A percentile compares a stretch with the other conserved stretches of the same genome.
These are phyloP conservation scores for Apophysomyces trapeziformis DNA, from an alignment of 371 early-diverging fungal genomes.

Conservation along the genomic window DNA sequence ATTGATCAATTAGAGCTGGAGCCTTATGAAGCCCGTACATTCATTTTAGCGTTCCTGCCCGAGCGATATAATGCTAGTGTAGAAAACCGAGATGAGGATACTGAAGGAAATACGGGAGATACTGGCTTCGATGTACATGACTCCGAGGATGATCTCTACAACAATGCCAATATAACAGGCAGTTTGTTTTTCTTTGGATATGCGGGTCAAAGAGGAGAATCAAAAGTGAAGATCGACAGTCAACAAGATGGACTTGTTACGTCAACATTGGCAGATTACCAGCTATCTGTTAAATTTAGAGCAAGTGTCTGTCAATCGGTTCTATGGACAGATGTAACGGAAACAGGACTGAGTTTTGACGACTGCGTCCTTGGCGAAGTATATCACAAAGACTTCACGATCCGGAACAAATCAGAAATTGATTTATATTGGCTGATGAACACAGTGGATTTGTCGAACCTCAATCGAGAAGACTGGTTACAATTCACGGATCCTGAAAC, in stretches of 20 bases:
- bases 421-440: constrained; percentile 88
- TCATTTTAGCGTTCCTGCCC: constrained; percentile 84
- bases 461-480: constrained; percentile 64
- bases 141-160: constrained; percentile 54
- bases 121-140: constrained; percentile 13
- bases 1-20: constrained; percentile 75
- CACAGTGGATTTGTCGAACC: constrained; percentile 65
- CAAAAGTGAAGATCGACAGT: constrained; percentile 1
- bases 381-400: constrained; percentile 87
- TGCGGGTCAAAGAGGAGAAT: constrained; percentile 18
- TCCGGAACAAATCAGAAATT: constrained; percentile 92
- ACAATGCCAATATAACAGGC: constrained; percentile 81
- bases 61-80: constrained; percentile 26
- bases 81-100: constrained; percentile 18
- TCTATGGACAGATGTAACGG: constrained; percentile 87
- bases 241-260: constrained; percentile 28
- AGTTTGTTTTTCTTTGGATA: constrained; percentile 87
- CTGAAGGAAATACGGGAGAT: constrained; percentile 14
- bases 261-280: constrained; percentile 59
- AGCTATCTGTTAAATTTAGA: constrained; percentile 79
- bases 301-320: constrained; percentile 88
- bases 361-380: constrained; percentile 90
- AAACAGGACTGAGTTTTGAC: constrained; percentile 90
- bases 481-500: constrained; percentile 79
- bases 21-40: constrained; percentile 61